These are phyloP conservation scores for Tephrocybe sp. DNA, from an alignment of 768 basidiomycete species.

Conservation along the genomic window DNA sequence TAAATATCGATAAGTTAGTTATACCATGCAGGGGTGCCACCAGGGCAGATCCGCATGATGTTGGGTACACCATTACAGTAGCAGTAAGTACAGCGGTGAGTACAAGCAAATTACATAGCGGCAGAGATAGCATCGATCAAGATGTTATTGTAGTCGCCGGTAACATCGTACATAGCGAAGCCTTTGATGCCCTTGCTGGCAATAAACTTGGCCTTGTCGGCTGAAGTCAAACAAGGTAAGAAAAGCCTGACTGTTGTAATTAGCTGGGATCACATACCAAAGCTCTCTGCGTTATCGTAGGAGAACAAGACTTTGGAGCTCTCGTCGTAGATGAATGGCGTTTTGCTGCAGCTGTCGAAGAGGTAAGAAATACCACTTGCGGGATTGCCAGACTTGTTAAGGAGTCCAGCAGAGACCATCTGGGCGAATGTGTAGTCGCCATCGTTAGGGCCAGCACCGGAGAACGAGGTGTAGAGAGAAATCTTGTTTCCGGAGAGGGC, in stretches of 20 bases:
- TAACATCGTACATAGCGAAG: constrained; percentile 67
- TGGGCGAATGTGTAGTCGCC: constrained; percentile 64
- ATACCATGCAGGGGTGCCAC: too few relatives aligned
- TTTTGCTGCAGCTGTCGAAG: constrained; percentile 70
- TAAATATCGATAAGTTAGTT: too few relatives aligned
- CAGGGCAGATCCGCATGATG: too few relatives aligned
- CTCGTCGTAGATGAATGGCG: constrained; percentile 71
- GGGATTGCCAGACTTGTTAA: constrained; percentile 41
- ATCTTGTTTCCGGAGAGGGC: constrained; percentile 33
- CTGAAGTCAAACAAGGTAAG: constrained; percentile 18
- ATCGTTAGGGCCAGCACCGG: constrained; percentile 30
- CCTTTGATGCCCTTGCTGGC: constrained; percentile 49
- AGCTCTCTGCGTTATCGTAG: constrained; percentile 62
- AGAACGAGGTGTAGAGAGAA: constrained; percentile 47
- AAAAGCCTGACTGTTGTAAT: background rate
- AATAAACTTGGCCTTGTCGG: constrained; percentile 62
- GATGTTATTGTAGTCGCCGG: constrained; percentile 55
- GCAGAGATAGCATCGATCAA: constrained; percentile 52
- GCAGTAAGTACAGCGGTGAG: too few relatives aligned
- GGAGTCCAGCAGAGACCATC: constrained; percentile 52
- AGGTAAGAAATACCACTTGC: constrained; percentile 50
- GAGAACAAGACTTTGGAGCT: constrained; percentile 56
- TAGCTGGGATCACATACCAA: constrained; percentile 29
- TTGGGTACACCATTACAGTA: too few relatives aligned
- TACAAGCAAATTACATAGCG: constrained; percentile 21